phyloP scores from a whole-genome alignment of 1,284 basidiomycete species.

The Pseudozyma hubeiensis region DNA sequence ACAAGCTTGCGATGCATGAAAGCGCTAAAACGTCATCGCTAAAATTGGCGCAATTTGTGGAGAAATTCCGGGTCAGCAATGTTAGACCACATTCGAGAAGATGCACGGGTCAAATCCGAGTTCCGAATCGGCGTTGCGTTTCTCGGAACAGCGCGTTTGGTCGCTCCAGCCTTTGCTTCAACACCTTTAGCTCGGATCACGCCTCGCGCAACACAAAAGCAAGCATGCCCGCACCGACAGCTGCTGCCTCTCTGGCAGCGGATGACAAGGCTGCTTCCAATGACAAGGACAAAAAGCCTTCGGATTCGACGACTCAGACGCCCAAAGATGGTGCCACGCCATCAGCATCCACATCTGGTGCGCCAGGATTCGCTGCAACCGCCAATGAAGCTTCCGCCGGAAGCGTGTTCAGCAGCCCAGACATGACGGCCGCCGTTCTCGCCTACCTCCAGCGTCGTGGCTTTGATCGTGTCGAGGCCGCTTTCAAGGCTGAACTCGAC shows the following conservation, averaged over 20 bases:
- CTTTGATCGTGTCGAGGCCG: slow-evolving; percentile 80
- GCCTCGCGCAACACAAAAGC: background rate
- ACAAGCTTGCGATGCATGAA: background rate
- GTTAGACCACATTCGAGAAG: background rate
- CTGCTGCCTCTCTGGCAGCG: slow-evolving; percentile 19
- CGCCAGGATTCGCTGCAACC: slow-evolving; percentile 15
- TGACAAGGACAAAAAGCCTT: slow-evolving; percentile 16
- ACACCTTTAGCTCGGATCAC: background rate
- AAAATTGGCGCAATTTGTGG: background rate
- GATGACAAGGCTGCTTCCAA: slow-evolving; percentile 29
- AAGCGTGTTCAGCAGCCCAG: slow-evolving; percentile 43
- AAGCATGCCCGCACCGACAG: slow-evolving; percentile 27
- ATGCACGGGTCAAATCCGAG: background rate
- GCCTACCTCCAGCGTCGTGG: slow-evolving; percentile 83
- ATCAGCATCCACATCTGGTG: slow-evolving; percentile 11
- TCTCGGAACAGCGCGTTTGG: too few relatives aligned
- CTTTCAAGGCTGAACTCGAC: slow-evolving; percentile 78
- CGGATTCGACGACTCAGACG: slow-evolving; percentile 28
- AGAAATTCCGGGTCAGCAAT: background rate
- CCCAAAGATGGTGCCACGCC: slow-evolving; percentile 32
- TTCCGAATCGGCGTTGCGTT: background rate
- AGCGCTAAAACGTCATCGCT: background rate
- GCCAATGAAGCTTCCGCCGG: slow-evolving; percentile 27
- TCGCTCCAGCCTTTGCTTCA: background rate
- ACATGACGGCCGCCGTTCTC: slow-evolving; percentile 48